Evolutionary conservation across 192 early-diverging fungal genomes (phyloP).

Genomic region (Lobosporangium transversale): DNA sequence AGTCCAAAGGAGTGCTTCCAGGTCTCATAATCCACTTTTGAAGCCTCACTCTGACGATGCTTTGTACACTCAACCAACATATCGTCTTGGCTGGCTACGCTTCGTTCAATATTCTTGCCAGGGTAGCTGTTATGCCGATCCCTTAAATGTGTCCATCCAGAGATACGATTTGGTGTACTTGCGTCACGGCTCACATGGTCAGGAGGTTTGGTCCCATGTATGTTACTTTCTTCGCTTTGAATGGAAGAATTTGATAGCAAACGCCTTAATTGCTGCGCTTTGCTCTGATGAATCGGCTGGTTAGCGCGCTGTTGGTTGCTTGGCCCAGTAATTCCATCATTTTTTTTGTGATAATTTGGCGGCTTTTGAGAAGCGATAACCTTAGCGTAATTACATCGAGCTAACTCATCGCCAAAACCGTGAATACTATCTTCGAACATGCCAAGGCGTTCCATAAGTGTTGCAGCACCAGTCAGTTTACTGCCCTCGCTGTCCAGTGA

Average conservation of each 20-base stretch:
- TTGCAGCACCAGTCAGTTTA: conserved; percentile 3
- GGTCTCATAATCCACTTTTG: conserved; percentile 21
- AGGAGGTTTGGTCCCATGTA: conserved; percentile 6
- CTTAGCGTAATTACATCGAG: conserved; percentile 23
- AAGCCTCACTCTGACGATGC: neutral
- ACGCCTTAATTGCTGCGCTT: conserved; percentile 21
- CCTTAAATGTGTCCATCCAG: conserved; percentile 33
- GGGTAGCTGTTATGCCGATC: conserved; percentile 37
- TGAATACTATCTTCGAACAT: conserved; percentile 37
- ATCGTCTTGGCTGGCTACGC: conserved; percentile 11
- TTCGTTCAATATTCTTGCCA: conserved; percentile 15
- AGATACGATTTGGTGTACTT: neutral
- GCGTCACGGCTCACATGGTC: conserved; percentile 9
- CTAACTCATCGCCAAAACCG: conserved; percentile 19
- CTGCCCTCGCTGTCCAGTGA: conserved; percentile 5
- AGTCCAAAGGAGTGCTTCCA: conserved; percentile 42
- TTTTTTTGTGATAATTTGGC: neutral
- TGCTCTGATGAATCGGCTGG: too few relatives aligned
- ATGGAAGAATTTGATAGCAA: conserved; percentile 21
- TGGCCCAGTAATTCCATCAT: too few relatives aligned
- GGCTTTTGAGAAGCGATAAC: neutral
- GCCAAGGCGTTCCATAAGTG: conserved; percentile 15
- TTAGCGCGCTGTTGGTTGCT: too few relatives aligned
- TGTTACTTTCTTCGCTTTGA: conserved; percentile 6
- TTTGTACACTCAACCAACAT: conserved; percentile 7